Conservation (phyloP, 768 basidiomycete genomes). For the Chalciporus pseudorubinellus region DNA sequence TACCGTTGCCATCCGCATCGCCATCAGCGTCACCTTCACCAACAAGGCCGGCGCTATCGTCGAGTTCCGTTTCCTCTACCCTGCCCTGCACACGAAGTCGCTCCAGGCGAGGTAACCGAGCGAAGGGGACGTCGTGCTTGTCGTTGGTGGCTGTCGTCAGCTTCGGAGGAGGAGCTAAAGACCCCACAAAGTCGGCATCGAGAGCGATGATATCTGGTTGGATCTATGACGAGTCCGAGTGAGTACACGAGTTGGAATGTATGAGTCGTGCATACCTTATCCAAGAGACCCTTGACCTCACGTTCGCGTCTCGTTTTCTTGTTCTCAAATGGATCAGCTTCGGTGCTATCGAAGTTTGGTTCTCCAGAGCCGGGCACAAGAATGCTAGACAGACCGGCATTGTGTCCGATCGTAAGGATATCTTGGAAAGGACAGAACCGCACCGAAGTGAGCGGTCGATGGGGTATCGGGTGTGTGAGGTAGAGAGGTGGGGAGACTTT, state of each 20-base stretch:
- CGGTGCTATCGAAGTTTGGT: conserved; percentile 89
- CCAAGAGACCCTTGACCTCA: conserved; percentile 86
- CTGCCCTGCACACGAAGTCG: conserved; percentile 59
- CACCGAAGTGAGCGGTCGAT: conserved; percentile 69
- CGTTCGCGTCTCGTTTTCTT: conserved; percentile 78
- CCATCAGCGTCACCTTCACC: conserved; percentile 40
- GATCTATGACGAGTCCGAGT: conserved; percentile 46
- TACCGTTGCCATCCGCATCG: conserved; percentile 30
- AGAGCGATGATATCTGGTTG: conserved; percentile 90
- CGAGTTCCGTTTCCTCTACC: conserved; percentile 63
- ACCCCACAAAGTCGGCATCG: conserved; percentile 74
- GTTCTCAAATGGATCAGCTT: conserved; percentile 94
- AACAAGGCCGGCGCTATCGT: conserved; percentile 26
- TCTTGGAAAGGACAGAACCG: conserved; percentile 92
- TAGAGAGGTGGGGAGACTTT: conserved; percentile 75
- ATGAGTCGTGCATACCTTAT: conserved; percentile 58
- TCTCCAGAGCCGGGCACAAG: conserved; percentile 92
- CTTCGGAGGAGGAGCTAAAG: conserved; percentile 59
- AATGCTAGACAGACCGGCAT: conserved; percentile 75
- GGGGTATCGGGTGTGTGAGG: conserved; percentile 82
- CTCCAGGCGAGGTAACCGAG: conserved; percentile 76
- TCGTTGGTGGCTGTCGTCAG: conserved; percentile 51
- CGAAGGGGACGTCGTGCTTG: conserved; percentile 53
- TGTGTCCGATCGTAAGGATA: conserved; percentile 75
- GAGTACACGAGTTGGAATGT: background rate